A percentile compares a stretch with the other conserved stretches of the same genome.
These are phyloP conservation scores for Amesomyces nigricolor DNA, from an alignment of 2,329 filamentous ascomycete species.

Conservation along the genomic window DNA sequence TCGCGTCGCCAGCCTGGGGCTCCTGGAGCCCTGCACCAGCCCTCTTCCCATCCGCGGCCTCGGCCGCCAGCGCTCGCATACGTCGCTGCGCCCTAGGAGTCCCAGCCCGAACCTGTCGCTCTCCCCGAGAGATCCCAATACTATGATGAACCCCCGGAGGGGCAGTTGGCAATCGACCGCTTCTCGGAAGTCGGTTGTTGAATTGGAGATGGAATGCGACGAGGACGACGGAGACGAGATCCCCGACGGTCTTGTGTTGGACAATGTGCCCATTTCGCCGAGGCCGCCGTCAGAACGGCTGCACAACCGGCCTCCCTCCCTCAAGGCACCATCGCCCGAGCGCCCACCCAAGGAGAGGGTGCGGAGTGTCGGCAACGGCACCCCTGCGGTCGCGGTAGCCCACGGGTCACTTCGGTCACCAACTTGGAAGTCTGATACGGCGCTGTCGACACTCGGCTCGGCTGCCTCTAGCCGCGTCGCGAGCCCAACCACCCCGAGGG, in stretches of 20 bases:
- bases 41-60: conserved; percentile 33
- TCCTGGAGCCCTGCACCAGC: conserved; percentile 29
- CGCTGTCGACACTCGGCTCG: conserved; percentile 31
- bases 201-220: conserved; percentile 71
- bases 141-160: conserved; percentile 42
- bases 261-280: conserved; percentile 80
- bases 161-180: conserved; percentile 67
- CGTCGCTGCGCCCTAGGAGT: conserved; percentile 43
- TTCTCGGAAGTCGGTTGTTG: conserved; percentile 60
- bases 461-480: conserved; percentile 31
- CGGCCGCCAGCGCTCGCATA: conserved; percentile 36
- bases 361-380: conserved; percentile 58
- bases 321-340: conserved; percentile 48
- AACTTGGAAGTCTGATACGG: conserved; percentile 45
- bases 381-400: conserved; percentile 52
- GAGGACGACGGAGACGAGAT: conserved; percentile 73
- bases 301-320: conserved; percentile 47
- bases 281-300: conserved; percentile 52
- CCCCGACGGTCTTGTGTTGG: conserved; percentile 70
- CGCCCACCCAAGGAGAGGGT: conserved; percentile 45
- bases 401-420: conserved; percentile 57
- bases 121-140: conserved; percentile 39
- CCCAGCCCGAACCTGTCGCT: conserved; percentile 46
- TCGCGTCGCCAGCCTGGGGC: conserved; percentile 43
- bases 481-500: conserved; percentile 47